Base-by-base conservation (phyloP, 2,329 filamentous ascomycete genomes). In the Hypoxylon sp. region DNA sequence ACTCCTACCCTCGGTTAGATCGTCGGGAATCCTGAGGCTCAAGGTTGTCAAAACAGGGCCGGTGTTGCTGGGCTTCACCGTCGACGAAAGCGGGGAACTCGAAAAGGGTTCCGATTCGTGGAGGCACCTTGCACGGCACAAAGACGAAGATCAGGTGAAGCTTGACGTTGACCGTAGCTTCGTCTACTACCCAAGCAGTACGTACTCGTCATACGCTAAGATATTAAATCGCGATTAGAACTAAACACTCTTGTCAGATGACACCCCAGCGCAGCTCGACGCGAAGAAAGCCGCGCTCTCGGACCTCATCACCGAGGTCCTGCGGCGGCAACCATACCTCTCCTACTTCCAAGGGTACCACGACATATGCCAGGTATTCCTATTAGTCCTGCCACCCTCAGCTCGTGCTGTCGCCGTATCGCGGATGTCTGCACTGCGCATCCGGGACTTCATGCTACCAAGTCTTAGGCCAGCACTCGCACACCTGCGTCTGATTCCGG, bases 271-370 rank as follows among this genome's bases (percentile, higher is more conserved):
- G 69, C 89, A 95, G 71, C 85, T 96, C 61, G 83, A 88, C 48
- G 78, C 78, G 45, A 90, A 91, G 75, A 97, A 96, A 76, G 77
- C 84, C 58, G 89, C 96, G 74, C 86, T 99, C 1, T 95, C 90
- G 6, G 82, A 88, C 68, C 84, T 99, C 53, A 98, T 99, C 74
- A 87, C 88, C 54, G 86, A 91, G 69, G 88, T 96, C 12, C 86
- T 99, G 47, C 90, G 96, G 56, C 87, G 87, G 32, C 86, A 96
- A 74, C 93, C 94, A 14, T 90, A 90, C 77, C 87, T 99, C 34
- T 93, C 90, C 82, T 99, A 99, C 81, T 99, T 99, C 79, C 96
- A 99, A 81, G 96, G 96, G 77, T 99, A 96, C 78, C 96, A 99
- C 79, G 96, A 99, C 81, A 98, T 99, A 74, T 96, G 93, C 73